These are phyloP conservation scores for Luvunga scandens DNA, from an alignment of 345 rosid species.

Conservation along the genomic window DNA sequence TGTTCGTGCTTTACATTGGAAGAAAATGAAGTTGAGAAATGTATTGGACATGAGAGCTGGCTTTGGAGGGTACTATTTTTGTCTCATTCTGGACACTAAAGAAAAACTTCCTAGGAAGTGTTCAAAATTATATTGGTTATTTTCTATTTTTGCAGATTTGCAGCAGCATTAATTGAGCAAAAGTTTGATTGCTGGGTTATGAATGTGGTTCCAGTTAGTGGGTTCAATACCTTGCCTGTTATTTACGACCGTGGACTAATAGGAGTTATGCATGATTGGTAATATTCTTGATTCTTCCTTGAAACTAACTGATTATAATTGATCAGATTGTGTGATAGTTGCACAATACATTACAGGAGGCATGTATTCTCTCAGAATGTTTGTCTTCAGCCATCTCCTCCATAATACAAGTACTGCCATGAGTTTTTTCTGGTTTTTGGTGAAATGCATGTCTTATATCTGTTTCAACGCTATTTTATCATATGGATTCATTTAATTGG, in stretches of 20 bases:
- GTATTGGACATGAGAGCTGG: constrained; percentile 98
- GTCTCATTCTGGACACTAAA: constrained; percentile 12
- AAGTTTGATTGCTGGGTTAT: constrained; percentile 82
- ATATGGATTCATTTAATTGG: background rate
- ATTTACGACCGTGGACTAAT: constrained; percentile 94
- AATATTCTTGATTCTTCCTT: constrained; percentile 24
- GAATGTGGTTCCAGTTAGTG: constrained; percentile 86
- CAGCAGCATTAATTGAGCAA: constrained; percentile 74
- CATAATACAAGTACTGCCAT: constrained; percentile 6
- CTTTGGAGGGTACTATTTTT: constrained; percentile 77
- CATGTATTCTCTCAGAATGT: background rate
- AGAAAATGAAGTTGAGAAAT: constrained; percentile 77
- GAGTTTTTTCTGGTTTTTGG: background rate
- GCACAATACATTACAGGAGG: background rate
- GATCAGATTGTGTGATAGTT: constrained; percentile 2
- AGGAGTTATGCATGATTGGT: constrained; percentile 98
- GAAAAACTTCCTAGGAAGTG: background rate
- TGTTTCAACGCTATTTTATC: background rate
- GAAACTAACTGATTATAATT: background rate
- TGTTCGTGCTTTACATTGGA: constrained; percentile 77
- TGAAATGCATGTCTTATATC: background rate
- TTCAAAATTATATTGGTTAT: constrained; percentile 15
- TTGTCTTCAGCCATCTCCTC: background rate
- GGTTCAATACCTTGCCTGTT: constrained; percentile 90
- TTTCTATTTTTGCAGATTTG: constrained; percentile 63